Percentiles rank a stretch among this genome's conserved stretches.
phyloP scores from a whole-genome alignment of 1,139 yeast species.

The Ogataea hybrid region DNA sequence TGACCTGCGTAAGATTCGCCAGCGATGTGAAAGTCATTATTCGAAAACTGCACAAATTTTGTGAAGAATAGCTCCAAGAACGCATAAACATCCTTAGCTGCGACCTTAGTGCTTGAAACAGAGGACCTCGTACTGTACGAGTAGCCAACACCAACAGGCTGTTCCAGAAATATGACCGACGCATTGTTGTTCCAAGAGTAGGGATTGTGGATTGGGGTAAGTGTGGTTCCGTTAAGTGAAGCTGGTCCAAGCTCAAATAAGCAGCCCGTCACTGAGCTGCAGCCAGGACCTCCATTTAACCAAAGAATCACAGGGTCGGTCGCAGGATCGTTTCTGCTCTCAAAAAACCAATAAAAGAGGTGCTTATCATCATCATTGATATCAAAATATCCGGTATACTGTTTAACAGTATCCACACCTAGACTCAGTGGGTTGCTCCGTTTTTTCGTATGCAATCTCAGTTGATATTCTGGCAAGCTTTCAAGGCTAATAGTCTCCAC shows the following conservation, averaged over 20 bases:
- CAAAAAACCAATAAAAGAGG: constrained; percentile 78
- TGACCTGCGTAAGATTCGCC: constrained; percentile 92
- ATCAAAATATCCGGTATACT: constrained; percentile 66
- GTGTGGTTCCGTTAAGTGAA: constrained; percentile 42
- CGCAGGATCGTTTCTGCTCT: constrained; percentile 63
- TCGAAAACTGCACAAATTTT: constrained; percentile 61
- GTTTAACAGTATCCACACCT: constrained; percentile 53
- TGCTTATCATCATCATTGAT: constrained; percentile 59
- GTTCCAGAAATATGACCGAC: constrained; percentile 66
- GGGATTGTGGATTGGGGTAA: constrained; percentile 57
- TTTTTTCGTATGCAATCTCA: constrained; percentile 28
- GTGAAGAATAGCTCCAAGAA: constrained; percentile 76
- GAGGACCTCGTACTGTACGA: constrained; percentile 60
- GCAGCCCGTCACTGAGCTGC: constrained; percentile 64
- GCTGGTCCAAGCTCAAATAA: constrained; percentile 71
- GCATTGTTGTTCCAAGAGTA: constrained; percentile 72
- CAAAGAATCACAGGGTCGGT: constrained; percentile 65
- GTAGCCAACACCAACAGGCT: constrained; percentile 77
- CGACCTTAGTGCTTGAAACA: constrained; percentile 62
- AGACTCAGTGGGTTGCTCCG: constrained; percentile 27
- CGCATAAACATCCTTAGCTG: constrained; percentile 76
- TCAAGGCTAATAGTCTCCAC: constrained; percentile 13
- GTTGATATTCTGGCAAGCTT: constrained; percentile 26
- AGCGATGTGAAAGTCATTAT: constrained; percentile 70
- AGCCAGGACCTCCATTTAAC: constrained; percentile 81